Evolutionary conservation across 2,329 filamentous ascomycete species (phyloP).

Genomic region (Aspergillus pseudoglaucus): DNA sequence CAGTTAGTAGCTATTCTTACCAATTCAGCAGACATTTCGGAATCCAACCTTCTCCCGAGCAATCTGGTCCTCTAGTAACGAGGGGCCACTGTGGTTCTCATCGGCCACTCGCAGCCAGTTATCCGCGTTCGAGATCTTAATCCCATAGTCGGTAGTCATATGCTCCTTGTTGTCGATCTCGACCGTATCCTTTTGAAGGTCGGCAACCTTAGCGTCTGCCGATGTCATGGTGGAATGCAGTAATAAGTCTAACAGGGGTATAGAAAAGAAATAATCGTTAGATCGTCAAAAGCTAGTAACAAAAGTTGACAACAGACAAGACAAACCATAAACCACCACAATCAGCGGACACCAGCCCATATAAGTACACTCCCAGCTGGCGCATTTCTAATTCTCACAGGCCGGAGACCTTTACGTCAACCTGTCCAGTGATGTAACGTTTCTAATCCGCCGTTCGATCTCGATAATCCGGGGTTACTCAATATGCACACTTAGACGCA

Average conservation of each 20-base stretch:
- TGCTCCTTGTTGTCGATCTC: constrained; percentile 53
- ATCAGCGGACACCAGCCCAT: not conserved
- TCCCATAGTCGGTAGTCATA: constrained; percentile 72
- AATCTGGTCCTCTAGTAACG: constrained; percentile 65
- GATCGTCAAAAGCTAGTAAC: no score
- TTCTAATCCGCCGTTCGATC: not conserved
- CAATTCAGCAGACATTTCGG: not conserved
- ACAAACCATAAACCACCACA: not conserved
- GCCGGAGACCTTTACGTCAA: not conserved
- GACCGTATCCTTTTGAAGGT: constrained; percentile 54
- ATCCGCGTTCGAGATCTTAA: constrained; percentile 66
- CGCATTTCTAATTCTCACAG: not conserved
- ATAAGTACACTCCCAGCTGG: not conserved
- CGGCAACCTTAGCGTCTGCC: constrained; percentile 48
- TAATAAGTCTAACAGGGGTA: not conserved
- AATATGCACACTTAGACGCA: not conserved
- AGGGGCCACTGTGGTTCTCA: constrained; percentile 59
- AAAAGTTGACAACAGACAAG: not conserved
- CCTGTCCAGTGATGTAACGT: not conserved
- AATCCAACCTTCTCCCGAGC: constrained; percentile 62
- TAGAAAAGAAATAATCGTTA: not conserved
- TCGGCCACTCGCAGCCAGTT: constrained; percentile 65
- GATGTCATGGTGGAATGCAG: not conserved
- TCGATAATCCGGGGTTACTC: no score
- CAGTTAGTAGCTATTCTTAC: not conserved